phyloP scores from a whole-genome alignment of 805 yeast genomes.

The Yamadazyma tumulicola region DNA sequence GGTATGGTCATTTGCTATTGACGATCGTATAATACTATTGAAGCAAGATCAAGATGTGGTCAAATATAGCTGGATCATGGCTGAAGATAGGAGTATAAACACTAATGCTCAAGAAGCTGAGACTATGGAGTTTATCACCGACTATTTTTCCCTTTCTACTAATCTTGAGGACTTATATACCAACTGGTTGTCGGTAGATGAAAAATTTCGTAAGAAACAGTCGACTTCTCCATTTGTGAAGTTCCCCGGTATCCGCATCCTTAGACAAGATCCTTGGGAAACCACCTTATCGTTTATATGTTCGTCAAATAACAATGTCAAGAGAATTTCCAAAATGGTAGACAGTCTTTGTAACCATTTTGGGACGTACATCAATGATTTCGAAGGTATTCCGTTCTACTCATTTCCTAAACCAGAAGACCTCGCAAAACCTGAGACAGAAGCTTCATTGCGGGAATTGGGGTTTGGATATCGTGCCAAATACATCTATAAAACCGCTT shows the following conservation, averaged over 20 bases:
- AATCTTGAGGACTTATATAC: slow-evolving; percentile 50
- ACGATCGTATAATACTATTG: slow-evolving; percentile 60
- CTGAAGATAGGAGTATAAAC: slow-evolving; percentile 7
- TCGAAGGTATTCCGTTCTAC: slow-evolving; percentile 55
- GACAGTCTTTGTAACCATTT: slow-evolving; percentile 66
- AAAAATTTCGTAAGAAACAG: slow-evolving; percentile 36
- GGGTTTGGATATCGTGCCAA: slow-evolving; percentile 93
- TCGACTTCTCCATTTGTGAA: slow-evolving; percentile 28
- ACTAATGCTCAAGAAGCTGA: slow-evolving; percentile 16
- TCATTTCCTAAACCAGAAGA: slow-evolving; percentile 70
- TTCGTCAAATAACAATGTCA: slow-evolving; percentile 93
- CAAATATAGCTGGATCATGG: slow-evolving; percentile 47
- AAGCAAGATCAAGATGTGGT: slow-evolving; percentile 53
- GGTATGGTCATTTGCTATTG: slow-evolving; percentile 63
- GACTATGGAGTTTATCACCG: slow-evolving; percentile 45
- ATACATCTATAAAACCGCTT: slow-evolving; percentile 77
- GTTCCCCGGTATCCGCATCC: slow-evolving; percentile 73
- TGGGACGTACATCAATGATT: slow-evolving; percentile 55
- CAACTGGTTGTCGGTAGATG: slow-evolving; percentile 61
- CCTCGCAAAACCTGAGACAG: slow-evolving; percentile 38
- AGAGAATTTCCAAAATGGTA: slow-evolving; percentile 91
- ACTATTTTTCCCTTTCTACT: slow-evolving; percentile 69
- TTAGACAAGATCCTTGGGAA: slow-evolving; percentile 97
- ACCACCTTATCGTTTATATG: slow-evolving; percentile 87
- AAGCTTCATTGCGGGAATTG: slow-evolving; percentile 39